Evolutionary conservation across 805 yeast species (phyloP).

Genomic region (Komagataella populi): DNA sequence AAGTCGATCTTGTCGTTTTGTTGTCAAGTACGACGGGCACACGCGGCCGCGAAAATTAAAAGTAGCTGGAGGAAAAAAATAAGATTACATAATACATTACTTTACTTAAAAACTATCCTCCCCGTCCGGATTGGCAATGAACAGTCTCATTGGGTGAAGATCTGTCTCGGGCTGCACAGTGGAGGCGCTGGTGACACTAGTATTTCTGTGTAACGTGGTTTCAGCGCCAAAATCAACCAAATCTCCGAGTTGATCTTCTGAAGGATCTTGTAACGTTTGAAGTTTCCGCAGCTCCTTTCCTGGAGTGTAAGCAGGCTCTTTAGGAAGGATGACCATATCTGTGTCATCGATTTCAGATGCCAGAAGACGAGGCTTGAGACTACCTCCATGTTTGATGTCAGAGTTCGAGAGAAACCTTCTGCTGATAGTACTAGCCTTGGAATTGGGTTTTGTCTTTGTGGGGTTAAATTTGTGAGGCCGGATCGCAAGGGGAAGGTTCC

Average conservation of each 20-base stretch:
- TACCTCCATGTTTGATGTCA: conserved; percentile 45
- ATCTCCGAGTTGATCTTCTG: background rate
- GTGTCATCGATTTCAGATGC: conserved; percentile 68
- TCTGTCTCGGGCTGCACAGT: conserved; percentile 16
- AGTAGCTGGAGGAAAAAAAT: background rate
- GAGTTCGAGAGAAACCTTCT: conserved; percentile 11
- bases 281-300: conserved; percentile 15
- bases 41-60: background rate
- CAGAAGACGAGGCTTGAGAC: conserved; percentile 47
- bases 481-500: conserved; percentile 8
- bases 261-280: conserved; percentile 1
- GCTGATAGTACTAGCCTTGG: background rate
- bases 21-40: background rate
- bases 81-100: background rate
- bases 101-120: conserved; percentile 10
- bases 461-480: conserved; percentile 6
- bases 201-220: conserved; percentile 15
- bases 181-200: conserved; percentile 19
- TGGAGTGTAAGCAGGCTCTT: conserved; percentile 17
- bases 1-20: background rate
- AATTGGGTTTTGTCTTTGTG: background rate
- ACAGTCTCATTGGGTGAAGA: conserved; percentile 26
- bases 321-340: conserved; percentile 23
- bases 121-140: conserved; percentile 46
- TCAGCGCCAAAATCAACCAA: conserved; percentile 5